Evolutionary conservation across 805 yeast species (phyloP).

Genomic region (Diddensiella caesifluorescens): DNA sequence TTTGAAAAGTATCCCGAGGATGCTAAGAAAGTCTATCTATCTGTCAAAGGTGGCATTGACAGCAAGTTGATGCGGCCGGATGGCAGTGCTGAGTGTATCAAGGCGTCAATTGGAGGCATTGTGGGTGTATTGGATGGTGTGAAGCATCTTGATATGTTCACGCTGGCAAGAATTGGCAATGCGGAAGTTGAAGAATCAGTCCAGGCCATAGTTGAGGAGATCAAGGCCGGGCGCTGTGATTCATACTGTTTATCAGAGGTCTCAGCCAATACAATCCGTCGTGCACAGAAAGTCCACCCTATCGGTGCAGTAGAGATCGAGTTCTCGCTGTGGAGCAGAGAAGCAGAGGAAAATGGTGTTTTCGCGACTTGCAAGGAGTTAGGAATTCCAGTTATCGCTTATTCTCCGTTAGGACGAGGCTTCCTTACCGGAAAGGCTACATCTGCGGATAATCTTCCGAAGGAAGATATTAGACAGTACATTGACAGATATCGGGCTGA

Average conservation of each 20-base stretch:
- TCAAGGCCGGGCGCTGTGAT: slow-evolving; percentile 59
- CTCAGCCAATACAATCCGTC: slow-evolving; percentile 51
- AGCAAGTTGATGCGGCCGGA: slow-evolving; percentile 40
- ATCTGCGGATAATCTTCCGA: slow-evolving; percentile 43
- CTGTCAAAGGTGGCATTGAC: slow-evolving; percentile 63
- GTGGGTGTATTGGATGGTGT: slow-evolving; percentile 21
- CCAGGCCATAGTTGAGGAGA: slow-evolving; percentile 45
- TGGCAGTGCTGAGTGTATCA: slow-evolving; percentile 45
- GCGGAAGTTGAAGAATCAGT: slow-evolving; percentile 58
- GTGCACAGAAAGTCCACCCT: slow-evolving; percentile 51
- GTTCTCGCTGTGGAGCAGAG: slow-evolving; percentile 64
- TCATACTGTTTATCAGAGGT: slow-evolving; percentile 76
- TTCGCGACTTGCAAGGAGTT: slow-evolving; percentile 52
- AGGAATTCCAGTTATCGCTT: slow-evolving; percentile 64
- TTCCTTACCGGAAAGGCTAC: slow-evolving; percentile 59
- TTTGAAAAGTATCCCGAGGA: slow-evolving; percentile 52
- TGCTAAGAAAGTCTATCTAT: slow-evolving; percentile 50
- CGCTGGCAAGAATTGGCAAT: slow-evolving; percentile 60
- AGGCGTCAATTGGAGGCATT: slow-evolving; percentile 44
- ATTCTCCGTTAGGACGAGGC: slow-evolving; percentile 82
- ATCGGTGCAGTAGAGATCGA: slow-evolving; percentile 74
- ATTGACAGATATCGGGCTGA: slow-evolving; percentile 59
- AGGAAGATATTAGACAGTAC: slow-evolving; percentile 48
- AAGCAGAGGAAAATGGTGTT: slow-evolving; percentile 57
- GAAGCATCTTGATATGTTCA: slow-evolving; percentile 48